Evolutionary conservation across 2,329 filamentous ascomycete species (phyloP).

Genomic region (Sarocladiaceae sp.): DNA sequence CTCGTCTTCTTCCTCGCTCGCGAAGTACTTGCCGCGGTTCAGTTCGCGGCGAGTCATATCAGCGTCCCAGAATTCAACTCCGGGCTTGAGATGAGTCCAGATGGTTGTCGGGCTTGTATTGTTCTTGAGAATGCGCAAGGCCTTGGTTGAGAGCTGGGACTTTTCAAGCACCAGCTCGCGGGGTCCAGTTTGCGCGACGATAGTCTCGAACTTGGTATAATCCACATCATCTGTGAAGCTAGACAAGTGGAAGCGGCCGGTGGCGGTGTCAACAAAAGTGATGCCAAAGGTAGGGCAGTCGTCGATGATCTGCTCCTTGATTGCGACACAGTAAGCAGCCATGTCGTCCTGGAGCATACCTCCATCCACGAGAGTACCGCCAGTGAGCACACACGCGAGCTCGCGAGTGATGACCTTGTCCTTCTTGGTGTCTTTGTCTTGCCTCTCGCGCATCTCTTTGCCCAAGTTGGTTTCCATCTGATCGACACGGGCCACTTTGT

Average conservation of each 20-base stretch:
- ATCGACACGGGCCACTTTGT: conserved; percentile 94
- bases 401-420: conserved; percentile 94
- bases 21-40: conserved; percentile 75
- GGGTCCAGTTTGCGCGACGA: conserved; percentile 87
- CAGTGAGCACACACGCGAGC: conserved; percentile 84
- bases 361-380: conserved; percentile 89
- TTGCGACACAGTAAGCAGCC: conserved; percentile 92
- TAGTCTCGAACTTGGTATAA: conserved; percentile 94
- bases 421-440: conserved; percentile 61
- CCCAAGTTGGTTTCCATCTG: conserved; percentile 93
- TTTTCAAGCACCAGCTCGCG: conserved; percentile 90
- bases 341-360: conserved; percentile 98
- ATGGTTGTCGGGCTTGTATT: conserved; percentile 90
- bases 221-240: conserved; percentile 90
- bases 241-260: conserved; percentile 90
- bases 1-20: conserved; percentile 50
- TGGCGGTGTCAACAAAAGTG: conserved; percentile 91
- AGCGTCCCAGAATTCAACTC: conserved; percentile 85
- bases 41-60: conserved; percentile 80
- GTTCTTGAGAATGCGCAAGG: conserved; percentile 89
- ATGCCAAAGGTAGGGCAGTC: conserved; percentile 83
- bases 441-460: conserved; percentile 98
- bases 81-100: conserved; percentile 89
- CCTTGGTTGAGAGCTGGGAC: conserved; percentile 79
- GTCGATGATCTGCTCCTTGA: conserved; percentile 76